Percentiles rank a stretch among this genome's conserved stretches.
Conservation (phyloP, 2,329 filamentous ascomycete genomes). For the Coniochaeta sp. region DNA sequence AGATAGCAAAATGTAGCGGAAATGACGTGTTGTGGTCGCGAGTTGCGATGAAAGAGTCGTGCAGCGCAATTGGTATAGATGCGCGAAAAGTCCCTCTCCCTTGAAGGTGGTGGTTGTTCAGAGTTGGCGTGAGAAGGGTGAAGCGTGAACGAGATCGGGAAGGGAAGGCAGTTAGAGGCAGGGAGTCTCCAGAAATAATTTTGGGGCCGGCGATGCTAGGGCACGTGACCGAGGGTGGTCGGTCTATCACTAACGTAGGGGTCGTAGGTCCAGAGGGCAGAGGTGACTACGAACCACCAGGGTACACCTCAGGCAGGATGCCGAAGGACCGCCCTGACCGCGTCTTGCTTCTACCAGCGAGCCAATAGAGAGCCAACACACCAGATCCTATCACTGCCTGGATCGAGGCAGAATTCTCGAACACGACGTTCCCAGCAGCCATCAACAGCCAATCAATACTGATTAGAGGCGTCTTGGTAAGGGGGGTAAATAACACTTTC, state of each 20-base stretch:
- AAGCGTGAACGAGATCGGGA: background rate
- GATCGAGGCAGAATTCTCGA: background rate
- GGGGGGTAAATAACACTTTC: conserved; percentile 1
- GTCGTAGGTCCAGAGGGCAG: no score
- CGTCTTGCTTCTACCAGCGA: background rate
- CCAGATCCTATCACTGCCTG: background rate
- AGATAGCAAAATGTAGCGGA: background rate
- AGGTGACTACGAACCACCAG: no score
- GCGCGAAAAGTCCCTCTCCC: background rate
- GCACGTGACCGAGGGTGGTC: background rate
- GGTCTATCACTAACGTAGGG: no score
- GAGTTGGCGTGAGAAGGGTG: background rate
- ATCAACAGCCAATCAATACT: background rate
- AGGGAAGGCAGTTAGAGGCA: no score
- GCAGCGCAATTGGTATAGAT: conserved; percentile 2
- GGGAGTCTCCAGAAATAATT: background rate
- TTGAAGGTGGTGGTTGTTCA: background rate
- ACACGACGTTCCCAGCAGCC: background rate
- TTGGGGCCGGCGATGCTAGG: background rate
- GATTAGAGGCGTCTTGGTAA: no score
- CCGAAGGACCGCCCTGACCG: background rate
- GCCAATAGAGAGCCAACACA: background rate
- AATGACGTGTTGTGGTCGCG: background rate
- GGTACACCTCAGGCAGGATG: no score
- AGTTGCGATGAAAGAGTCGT: conserved; percentile 1